phyloP scores from a whole-genome alignment of 2,329 filamentous ascomycete genomes.

The Cercospora citrullina region DNA sequence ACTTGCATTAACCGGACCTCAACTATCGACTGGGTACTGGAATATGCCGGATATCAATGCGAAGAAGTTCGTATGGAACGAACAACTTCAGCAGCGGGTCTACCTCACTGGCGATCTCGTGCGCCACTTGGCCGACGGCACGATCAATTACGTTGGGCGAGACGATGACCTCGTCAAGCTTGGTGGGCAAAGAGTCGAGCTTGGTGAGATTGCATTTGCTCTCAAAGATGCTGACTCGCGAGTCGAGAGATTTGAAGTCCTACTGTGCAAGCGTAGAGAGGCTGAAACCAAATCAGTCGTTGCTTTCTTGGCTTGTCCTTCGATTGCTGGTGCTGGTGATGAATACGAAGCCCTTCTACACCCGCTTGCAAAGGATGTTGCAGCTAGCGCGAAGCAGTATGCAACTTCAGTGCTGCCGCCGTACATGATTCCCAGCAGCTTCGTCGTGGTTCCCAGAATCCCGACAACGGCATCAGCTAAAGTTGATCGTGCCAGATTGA shows the following conservation, averaged over 20 bases:
- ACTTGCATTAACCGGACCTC: slow-evolving; percentile 36
- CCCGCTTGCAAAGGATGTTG: slow-evolving; percentile 10
- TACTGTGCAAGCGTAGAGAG: slow-evolving; percentile 15
- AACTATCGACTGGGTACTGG: slow-evolving; percentile 37
- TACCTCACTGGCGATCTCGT: slow-evolving; percentile 32
- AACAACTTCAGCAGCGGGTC: slow-evolving; percentile 52
- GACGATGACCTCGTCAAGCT: slow-evolving; percentile 77
- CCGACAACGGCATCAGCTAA: slow-evolving; percentile 20
- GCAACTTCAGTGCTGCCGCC: slow-evolving; percentile 14
- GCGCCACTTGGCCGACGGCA: slow-evolving; percentile 40
- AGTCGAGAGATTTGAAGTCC: slow-evolving; percentile 18
- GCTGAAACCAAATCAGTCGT: slow-evolving; percentile 17
- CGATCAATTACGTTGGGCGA: slow-evolving; percentile 60
- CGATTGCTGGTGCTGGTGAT: not conserved
- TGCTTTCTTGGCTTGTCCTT: slow-evolving; percentile 22
- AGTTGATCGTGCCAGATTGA: slow-evolving; percentile 19
- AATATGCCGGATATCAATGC: slow-evolving; percentile 37
- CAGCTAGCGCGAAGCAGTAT: slow-evolving; percentile 10
- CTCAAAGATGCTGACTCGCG: slow-evolving; percentile 17
- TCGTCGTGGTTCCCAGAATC: slow-evolving; percentile 18
- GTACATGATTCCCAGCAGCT: slow-evolving; percentile 21
- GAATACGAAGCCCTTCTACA: not conserved
- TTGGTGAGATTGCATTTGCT: slow-evolving; percentile 64
- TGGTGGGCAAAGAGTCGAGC: slow-evolving; percentile 72
- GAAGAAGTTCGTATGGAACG: slow-evolving; percentile 38